Conservation (phyloP, 305 asterid genomes). For the Fraxinus latifolia region DNA sequence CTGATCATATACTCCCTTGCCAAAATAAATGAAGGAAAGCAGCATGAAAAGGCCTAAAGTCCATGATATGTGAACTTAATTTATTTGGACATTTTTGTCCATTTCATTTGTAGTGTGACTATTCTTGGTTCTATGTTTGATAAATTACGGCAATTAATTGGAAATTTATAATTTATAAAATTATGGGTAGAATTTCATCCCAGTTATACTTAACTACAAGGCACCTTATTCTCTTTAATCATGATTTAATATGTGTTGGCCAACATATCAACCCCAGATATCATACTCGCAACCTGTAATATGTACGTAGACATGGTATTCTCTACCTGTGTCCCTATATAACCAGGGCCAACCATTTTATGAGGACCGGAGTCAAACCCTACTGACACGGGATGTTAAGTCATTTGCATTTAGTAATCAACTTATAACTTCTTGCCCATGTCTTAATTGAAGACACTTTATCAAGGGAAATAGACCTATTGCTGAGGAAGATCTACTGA, state of each 20-base stretch:
- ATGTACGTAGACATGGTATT: not conserved
- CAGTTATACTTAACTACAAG: not conserved
- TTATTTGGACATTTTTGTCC: slow-evolving; percentile 13
- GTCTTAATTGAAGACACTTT: not conserved
- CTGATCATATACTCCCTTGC: not conserved
- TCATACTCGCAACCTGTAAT: slow-evolving; percentile 5
- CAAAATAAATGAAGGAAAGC: slow-evolving; percentile 4
- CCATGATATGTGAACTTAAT: slow-evolving; percentile 10
- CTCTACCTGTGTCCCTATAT: not conserved
- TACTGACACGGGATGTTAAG: not conserved
- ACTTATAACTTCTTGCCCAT: not conserved
- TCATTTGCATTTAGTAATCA: not conserved
- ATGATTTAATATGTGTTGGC: not conserved
- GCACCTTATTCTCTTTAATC: slow-evolving; percentile 6
- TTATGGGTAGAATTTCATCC: not conserved
- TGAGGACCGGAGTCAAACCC: not conserved
- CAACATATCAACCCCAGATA: not conserved
- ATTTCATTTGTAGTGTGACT: slow-evolving; percentile 10
- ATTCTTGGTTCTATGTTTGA: slow-evolving; percentile 5
- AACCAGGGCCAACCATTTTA: not conserved
- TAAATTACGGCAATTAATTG: slow-evolving; percentile 4
- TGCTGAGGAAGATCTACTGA: slow-evolving; percentile 19
- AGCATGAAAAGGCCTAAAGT: not conserved
- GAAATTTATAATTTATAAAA: not conserved
- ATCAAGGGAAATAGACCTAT: not conserved